phyloP scores from a whole-genome alignment of 257 asterid species.

The Handroanthus guayacan region DNA sequence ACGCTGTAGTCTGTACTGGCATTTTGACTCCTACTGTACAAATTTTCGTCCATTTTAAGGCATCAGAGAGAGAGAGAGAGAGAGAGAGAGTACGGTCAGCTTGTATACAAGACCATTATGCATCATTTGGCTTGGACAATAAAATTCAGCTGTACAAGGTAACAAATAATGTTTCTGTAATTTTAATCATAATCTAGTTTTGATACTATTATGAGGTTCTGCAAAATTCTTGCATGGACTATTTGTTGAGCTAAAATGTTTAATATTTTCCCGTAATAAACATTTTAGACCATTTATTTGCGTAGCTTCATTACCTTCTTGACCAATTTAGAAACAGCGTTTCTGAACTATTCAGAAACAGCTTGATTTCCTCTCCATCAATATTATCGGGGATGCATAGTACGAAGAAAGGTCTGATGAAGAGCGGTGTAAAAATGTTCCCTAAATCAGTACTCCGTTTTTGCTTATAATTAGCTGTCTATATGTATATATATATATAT shows the following conservation, averaged over 20 bases:
- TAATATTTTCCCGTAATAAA: neutral
- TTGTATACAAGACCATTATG: neutral
- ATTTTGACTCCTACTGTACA: conserved; percentile 5
- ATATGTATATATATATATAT: no score
- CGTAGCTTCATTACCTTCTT: neutral
- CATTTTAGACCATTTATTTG: neutral
- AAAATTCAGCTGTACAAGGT: conserved; percentile 8
- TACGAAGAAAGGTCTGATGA: no score
- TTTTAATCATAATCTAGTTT: neutral
- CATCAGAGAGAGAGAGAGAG: no score
- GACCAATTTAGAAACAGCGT: neutral
- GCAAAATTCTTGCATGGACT: neutral
- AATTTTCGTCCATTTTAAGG: conserved; percentile 23
- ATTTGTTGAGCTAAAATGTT: neutral
- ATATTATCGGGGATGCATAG: no score
- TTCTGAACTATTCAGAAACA: no score
- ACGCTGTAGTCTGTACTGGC: neutral
- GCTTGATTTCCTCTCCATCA: no score
- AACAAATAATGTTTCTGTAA: neutral
- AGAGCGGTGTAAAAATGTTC: no score
- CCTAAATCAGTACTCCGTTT: no score
- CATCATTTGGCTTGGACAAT: conserved; percentile 12
- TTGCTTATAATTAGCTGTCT: no score
- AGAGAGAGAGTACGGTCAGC: neutral
- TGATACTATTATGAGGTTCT: neutral